A percentile compares a stretch with the other conserved stretches of the same genome.
These are phyloP conservation scores for Tricholoma sp. DNA, from an alignment of 768 basidiomycete species.

Conservation along the genomic window DNA sequence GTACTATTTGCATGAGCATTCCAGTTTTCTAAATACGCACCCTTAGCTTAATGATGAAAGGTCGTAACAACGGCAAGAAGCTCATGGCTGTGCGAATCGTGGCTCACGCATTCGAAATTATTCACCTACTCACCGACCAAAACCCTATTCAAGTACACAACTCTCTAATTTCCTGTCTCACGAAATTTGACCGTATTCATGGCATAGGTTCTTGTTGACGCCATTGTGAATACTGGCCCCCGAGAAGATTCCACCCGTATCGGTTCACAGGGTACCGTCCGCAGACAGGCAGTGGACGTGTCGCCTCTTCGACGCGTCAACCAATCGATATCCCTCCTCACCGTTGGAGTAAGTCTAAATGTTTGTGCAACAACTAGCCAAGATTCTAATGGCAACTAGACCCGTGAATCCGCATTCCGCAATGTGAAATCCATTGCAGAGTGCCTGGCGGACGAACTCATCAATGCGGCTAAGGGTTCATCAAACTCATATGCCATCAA, in stretches of 20 bases:
- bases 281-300: slow-evolving; percentile 99
- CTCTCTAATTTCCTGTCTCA: not conserved
- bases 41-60: slow-evolving; percentile 98
- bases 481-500: slow-evolving; percentile 99
- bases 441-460: slow-evolving; percentile 98
- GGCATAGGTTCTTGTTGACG: slow-evolving; percentile 85
- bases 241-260: slow-evolving; percentile 99
- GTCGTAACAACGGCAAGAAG: slow-evolving; percentile 99
- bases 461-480: slow-evolving; percentile 99
- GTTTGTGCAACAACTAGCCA: not conserved
- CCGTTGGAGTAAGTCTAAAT: slow-evolving; percentile 75
- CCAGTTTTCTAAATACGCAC: not conserved
- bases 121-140: slow-evolving; percentile 99
- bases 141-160: slow-evolving; percentile 92
- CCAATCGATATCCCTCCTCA: slow-evolving; percentile 93
- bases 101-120: slow-evolving; percentile 98
- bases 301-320: slow-evolving; percentile 98
- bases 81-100: slow-evolving; percentile 98
- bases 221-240: slow-evolving; percentile 99
- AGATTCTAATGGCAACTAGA: slow-evolving; percentile 40
- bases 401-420: slow-evolving; percentile 99
- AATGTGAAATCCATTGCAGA: slow-evolving; percentile 99
- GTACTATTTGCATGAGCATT: slow-evolving; percentile 4
- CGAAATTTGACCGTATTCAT: not conserved
- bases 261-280: slow-evolving; percentile 98